Conservation (phyloP, 2,329 filamentous ascomycete species). For the Parasarocladium wereldwijsianum region DNA sequence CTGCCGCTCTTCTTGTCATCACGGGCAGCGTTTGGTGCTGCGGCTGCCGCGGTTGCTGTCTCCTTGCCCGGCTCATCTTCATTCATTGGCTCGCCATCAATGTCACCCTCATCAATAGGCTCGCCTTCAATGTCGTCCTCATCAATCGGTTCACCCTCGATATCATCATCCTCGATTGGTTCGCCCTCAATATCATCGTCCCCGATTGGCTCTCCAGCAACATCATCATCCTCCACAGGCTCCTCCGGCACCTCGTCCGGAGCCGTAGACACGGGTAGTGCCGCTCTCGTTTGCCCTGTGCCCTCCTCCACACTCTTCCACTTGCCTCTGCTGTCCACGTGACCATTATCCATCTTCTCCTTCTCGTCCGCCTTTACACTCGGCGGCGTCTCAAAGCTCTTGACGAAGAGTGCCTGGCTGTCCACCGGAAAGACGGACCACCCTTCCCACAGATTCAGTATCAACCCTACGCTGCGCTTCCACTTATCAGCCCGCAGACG, state of each 20-base stretch:
- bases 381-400: slow-evolving; percentile 58
- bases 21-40: slow-evolving; percentile 9
- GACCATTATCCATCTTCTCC: slow-evolving; percentile 15
- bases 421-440: slow-evolving; percentile 62
- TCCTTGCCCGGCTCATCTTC: slow-evolving; percentile 28
- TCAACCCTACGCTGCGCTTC: slow-evolving; percentile 57
- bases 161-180: slow-evolving; percentile 29
- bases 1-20: slow-evolving; percentile 6
- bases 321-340: slow-evolving; percentile 20
- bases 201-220: slow-evolving; percentile 29
- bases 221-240: slow-evolving; percentile 28
- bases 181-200: slow-evolving; percentile 25
- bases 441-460: slow-evolving; percentile 58
- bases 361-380: slow-evolving; percentile 10
- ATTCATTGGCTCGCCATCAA: slow-evolving; percentile 29
- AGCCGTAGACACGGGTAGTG: slow-evolving; percentile 6
- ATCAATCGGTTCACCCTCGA: slow-evolving; percentile 30
- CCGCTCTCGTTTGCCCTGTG: slow-evolving; percentile 5
- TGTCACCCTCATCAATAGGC: slow-evolving; percentile 30
- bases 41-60: slow-evolving; percentile 6
- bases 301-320: slow-evolving; percentile 36
- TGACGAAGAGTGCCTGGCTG: slow-evolving; percentile 55
- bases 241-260: slow-evolving; percentile 27
- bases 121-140: slow-evolving; percentile 30
- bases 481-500: slow-evolving; percentile 71